Conservation (phyloP, 2,329 filamentous ascomycete genomes). For the Colletotrichum sp. region DNA sequence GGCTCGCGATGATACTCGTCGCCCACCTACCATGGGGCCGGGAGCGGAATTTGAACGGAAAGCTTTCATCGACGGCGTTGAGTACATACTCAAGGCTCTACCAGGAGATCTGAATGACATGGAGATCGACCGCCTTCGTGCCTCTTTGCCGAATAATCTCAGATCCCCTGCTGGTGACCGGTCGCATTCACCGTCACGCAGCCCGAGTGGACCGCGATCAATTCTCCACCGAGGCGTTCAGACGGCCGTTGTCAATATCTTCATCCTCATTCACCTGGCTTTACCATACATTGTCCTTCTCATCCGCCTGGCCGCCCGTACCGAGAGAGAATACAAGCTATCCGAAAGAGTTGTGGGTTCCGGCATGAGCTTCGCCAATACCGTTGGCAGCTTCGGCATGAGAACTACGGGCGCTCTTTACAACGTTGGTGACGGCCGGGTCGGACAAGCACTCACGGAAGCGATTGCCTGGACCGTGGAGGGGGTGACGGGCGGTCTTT, state of each 20-base stretch:
- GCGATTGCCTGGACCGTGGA: conserved; percentile 66
- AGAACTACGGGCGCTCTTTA: conserved; percentile 59
- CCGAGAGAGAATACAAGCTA: conserved; percentile 71
- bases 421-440: conserved; percentile 66
- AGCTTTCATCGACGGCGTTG: conserved; percentile 67
- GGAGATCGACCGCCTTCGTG: conserved; percentile 57
- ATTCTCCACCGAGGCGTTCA: conserved; percentile 65
- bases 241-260: conserved; percentile 59
- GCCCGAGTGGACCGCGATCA: conserved; percentile 35
- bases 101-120: conserved; percentile 60
- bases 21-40: background rate
- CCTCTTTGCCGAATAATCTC: conserved; percentile 49
- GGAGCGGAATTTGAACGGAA: conserved; percentile 51
- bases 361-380: conserved; percentile 57
- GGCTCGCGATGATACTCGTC: conserved; percentile 14
- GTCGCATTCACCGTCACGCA: conserved; percentile 28
- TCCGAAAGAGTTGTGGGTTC: conserved; percentile 60
- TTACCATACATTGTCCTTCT: conserved; percentile 65
- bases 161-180: conserved; percentile 21
- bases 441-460: conserved; percentile 64
- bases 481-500: conserved; percentile 69
- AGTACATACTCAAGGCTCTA: conserved; percentile 68
- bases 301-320: conserved; percentile 58
- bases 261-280: conserved; percentile 64
- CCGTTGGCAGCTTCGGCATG: conserved; percentile 55